Evolutionary conservation across 2,329 filamentous ascomycete genomes (phyloP).

Genomic region (Hortaea werneckii): DNA sequence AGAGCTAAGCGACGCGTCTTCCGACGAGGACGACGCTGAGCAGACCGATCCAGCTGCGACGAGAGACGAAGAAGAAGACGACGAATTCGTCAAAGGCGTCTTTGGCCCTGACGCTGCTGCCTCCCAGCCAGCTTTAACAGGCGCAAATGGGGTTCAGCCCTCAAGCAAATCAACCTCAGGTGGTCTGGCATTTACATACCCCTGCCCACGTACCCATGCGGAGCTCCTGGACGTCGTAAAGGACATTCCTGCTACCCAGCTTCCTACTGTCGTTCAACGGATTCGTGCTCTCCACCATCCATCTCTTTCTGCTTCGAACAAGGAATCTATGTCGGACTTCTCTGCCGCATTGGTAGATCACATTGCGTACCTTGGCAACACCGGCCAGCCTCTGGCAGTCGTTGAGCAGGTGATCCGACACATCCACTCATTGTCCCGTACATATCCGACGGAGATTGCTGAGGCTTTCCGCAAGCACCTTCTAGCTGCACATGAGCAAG

Average conservation of each 20-base stretch:
- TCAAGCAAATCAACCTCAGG: constrained; percentile 19
- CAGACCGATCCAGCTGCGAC: constrained; percentile 20
- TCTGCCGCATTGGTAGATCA: constrained; percentile 57
- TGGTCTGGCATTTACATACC: constrained; percentile 67
- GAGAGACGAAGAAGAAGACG: constrained; percentile 33
- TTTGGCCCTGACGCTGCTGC: constrained; percentile 23
- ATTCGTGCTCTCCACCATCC: constrained; percentile 90
- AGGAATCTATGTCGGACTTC: constrained; percentile 66
- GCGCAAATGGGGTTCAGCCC: constrained; percentile 32
- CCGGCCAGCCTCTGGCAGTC: constrained; percentile 47
- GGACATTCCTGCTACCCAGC: constrained; percentile 50
- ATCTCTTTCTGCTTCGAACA: constrained; percentile 75
- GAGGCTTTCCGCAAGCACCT: constrained; percentile 69
- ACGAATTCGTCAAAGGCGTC: constrained; percentile 38
- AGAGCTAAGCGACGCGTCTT: constrained; percentile 6
- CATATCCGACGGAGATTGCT: constrained; percentile 67
- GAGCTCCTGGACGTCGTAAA: constrained; percentile 60
- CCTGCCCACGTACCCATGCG: constrained; percentile 68
- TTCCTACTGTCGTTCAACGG: constrained; percentile 73
- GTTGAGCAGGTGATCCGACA: constrained; percentile 78
- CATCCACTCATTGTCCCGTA: constrained; percentile 83
- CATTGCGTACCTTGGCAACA: constrained; percentile 47
- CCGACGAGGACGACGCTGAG: constrained; percentile 19
- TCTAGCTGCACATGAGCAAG: constrained; percentile 39
- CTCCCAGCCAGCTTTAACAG: constrained; percentile 32